Percentiles rank a stretch among this genome's conserved stretches.
These are phyloP conservation scores for Proliferodiscus dingleyae DNA, from an alignment of 2,329 filamentous ascomycete species.

Conservation along the genomic window DNA sequence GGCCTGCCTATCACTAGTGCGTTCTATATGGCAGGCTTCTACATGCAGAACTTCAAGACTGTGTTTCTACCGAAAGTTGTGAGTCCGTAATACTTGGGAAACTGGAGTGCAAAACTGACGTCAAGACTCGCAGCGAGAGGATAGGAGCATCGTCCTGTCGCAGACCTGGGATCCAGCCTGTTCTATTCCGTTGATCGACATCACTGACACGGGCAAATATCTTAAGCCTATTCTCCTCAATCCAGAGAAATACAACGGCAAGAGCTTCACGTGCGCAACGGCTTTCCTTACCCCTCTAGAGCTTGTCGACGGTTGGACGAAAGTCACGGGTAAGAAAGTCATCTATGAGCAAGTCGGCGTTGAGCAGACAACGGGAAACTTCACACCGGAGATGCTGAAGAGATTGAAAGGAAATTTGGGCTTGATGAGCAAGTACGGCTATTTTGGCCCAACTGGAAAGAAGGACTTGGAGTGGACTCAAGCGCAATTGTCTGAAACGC, in stretches of 20 bases:
- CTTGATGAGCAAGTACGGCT: slow-evolving; percentile 25
- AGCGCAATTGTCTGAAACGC: slow-evolving; percentile 26
- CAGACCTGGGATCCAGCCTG: slow-evolving; percentile 18
- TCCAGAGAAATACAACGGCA: slow-evolving; percentile 39
- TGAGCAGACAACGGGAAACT: slow-evolving; percentile 54
- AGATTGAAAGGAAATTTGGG: slow-evolving; percentile 3
- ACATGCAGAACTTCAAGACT: slow-evolving; percentile 43
- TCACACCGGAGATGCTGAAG: slow-evolving; percentile 4
- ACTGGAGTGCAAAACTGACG: not conserved
- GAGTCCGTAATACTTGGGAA: not conserved
- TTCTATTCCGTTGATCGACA: slow-evolving; percentile 28
- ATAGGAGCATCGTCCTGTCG: slow-evolving; percentile 17
- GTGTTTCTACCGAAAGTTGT: slow-evolving; percentile 16
- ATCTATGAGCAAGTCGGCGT: slow-evolving; percentile 41
- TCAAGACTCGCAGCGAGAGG: slow-evolving; percentile 22
- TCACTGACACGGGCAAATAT: slow-evolving; percentile 25
- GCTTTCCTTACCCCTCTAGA: slow-evolving; percentile 33
- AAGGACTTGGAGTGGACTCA: slow-evolving; percentile 30
- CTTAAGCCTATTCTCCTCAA: slow-evolving; percentile 38
- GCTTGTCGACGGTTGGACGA: slow-evolving; percentile 29
- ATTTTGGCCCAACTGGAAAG: slow-evolving; percentile 32
- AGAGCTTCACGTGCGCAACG: slow-evolving; percentile 40
- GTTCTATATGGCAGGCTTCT: slow-evolving; percentile 41
- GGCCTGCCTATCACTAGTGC: slow-evolving; percentile 37
- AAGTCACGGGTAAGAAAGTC: slow-evolving; percentile 31